These are phyloP conservation scores for Zygoascus biomembranicola DNA, from an alignment of 805 yeast genomes.

Conservation along the genomic window DNA sequence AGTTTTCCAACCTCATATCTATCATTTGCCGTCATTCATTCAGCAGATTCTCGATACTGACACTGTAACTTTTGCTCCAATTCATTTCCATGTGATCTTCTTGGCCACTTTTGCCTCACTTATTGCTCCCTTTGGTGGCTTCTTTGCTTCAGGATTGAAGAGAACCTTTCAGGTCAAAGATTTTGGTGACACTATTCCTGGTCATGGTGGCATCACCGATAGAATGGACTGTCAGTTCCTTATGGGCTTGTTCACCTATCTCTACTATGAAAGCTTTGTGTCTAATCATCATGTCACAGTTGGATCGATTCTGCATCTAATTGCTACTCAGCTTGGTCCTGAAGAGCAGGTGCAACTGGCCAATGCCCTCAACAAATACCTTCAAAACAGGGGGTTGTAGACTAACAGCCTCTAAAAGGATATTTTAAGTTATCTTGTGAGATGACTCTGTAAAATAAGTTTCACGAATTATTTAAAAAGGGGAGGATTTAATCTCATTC, in stretches of 20 bases:
- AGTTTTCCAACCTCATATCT: constrained; percentile 75
- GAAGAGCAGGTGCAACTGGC: constrained; percentile 59
- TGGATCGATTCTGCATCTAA: constrained; percentile 66
- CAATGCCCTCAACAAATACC: constrained; percentile 48
- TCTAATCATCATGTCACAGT: constrained; percentile 51
- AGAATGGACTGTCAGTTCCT: constrained; percentile 96
- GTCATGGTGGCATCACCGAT: constrained; percentile 97
- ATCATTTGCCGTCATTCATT: constrained; percentile 59
- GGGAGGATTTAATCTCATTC: not conserved
- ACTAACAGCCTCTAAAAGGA: not conserved
- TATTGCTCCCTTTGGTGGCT: constrained; percentile 98
- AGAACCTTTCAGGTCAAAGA: constrained; percentile 95
- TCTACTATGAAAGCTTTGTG: constrained; percentile 88
- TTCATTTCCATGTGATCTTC: constrained; percentile 79
- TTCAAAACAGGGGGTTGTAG: constrained; percentile 28
- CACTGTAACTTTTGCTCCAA: constrained; percentile 64
- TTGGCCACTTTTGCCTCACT: constrained; percentile 92
- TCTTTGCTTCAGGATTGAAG: constrained; percentile 95
- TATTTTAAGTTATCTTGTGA: not conserved
- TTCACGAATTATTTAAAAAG: not conserved
- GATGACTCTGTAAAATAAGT: not conserved
- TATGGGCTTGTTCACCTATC: constrained; percentile 92
- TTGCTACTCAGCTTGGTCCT: constrained; percentile 59
- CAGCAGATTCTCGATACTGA: constrained; percentile 41
- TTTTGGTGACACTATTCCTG: constrained; percentile 97